Conservation (phyloP, 2,329 filamentous ascomycete genomes). For the Paramyrothecium roridum region DNA sequence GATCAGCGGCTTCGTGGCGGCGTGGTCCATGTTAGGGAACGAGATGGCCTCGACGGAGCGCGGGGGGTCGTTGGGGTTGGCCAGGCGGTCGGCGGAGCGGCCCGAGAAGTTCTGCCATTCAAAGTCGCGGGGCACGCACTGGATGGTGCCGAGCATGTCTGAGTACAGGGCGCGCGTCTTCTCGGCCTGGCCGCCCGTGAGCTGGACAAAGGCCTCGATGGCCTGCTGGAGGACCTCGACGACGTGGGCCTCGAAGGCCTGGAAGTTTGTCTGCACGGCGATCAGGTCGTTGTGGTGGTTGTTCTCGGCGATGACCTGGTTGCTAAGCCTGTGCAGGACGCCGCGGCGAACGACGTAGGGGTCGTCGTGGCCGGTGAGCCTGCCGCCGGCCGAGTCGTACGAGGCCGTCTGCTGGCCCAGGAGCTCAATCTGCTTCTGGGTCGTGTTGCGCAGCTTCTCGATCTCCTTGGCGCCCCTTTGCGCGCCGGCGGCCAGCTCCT, state of each 20-base stretch:
- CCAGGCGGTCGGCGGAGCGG: conserved; percentile 68
- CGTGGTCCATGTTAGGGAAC: conserved; percentile 89
- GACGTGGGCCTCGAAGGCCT: conserved; percentile 82
- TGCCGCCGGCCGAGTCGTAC: conserved; percentile 73
- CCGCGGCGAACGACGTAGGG: conserved; percentile 85
- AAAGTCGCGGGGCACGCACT: conserved; percentile 77
- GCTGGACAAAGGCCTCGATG: conserved; percentile 78
- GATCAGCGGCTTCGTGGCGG: conserved; percentile 75
- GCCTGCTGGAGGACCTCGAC: conserved; percentile 78
- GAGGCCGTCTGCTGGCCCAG: conserved; percentile 81
- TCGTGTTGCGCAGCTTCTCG: conserved; percentile 79
- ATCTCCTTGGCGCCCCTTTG: conserved; percentile 86
- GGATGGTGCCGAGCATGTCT: conserved; percentile 75
- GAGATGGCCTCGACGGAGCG: conserved; percentile 69
- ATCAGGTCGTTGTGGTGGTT: conserved; percentile 91
- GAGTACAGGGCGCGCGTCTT: conserved; percentile 76
- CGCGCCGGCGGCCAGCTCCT: conserved; percentile 80
- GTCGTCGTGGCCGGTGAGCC: conserved; percentile 70
- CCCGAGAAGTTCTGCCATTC: conserved; percentile 86
- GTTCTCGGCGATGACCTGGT: conserved; percentile 93
- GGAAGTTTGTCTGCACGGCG: conserved; percentile 86
- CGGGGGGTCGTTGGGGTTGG: conserved; percentile 72
- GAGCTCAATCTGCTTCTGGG: conserved; percentile 95
- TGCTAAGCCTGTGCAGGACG: conserved; percentile 79
- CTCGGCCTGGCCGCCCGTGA: conserved; percentile 77